Conservation (phyloP, 1,284 basidiomycete genomes). For the Tilletia caries region DNA sequence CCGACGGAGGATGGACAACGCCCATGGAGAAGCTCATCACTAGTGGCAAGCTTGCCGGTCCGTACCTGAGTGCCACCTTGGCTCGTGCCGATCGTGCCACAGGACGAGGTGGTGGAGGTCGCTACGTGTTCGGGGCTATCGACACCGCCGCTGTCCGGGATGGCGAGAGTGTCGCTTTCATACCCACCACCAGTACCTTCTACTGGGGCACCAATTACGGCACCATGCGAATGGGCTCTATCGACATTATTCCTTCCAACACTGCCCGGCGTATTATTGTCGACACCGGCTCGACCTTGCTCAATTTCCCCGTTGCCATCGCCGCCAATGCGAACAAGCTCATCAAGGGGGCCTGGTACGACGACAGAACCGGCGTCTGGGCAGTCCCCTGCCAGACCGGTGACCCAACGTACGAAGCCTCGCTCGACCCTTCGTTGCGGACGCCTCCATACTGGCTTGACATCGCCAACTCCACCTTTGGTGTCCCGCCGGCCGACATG, state of each 20-base stretch:
- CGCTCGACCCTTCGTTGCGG: conserved; percentile 17
- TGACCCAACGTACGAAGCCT: conserved; percentile 28
- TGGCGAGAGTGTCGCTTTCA: conserved; percentile 31
- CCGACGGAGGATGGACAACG: conserved; percentile 36
- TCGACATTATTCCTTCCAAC: conserved; percentile 22
- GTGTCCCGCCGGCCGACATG: conserved; percentile 33
- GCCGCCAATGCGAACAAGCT: conserved; percentile 30
- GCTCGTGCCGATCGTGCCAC: conserved; percentile 36
- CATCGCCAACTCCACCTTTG: conserved; percentile 29
- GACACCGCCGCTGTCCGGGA: conserved; percentile 26
- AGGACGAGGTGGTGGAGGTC: conserved; percentile 37
- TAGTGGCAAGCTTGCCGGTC: conserved; percentile 27
- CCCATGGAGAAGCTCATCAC: conserved; percentile 37
- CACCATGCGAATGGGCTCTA: conserved; percentile 30
- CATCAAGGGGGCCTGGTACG: conserved; percentile 27
- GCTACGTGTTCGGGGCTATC: conserved; percentile 37
- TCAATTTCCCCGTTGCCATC: conserved; percentile 29
- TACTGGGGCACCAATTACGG: conserved; percentile 37
- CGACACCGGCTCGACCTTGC: conserved; percentile 37
- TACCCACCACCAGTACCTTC: conserved; percentile 25
- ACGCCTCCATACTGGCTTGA: conserved; percentile 29
- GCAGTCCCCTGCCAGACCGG: conserved; percentile 40
- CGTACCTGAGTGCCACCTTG: conserved; percentile 38
- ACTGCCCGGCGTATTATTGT: conserved; percentile 26
- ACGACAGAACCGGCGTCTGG: conserved; percentile 25